Evolutionary conservation across 2,329 filamentous ascomycete genomes (phyloP), one percentile per base, ranked within the genome.

Genomic region (Phaeosphaeria sp.): DNA sequence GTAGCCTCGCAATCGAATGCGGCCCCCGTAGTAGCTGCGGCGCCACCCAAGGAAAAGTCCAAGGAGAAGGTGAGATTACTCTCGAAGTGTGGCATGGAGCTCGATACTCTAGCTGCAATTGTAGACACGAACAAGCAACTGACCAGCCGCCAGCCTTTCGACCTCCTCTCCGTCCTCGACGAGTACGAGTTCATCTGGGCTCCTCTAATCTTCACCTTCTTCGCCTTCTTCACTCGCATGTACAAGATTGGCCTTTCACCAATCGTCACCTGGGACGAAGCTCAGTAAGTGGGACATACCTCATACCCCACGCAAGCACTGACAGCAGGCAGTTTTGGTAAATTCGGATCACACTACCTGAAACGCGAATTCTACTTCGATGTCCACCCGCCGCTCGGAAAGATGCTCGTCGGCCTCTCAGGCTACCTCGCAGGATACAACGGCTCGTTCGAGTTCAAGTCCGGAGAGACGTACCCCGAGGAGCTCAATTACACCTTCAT

Each of bases 301-400:
- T 30, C 40, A 3, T 8, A 27, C 22, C 18, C 24, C 25, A 21
- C 48, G 20, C 27, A 49, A 20, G 25, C 40, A 56, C 72, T 75
- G 48, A 77, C 65, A 53, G n/a, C 25, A 42, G 4, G 57, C 71
- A 92, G 90, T 79, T 96, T 96, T 78, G 92, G 92, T 76, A 99
- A 99, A 83, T 99, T 99, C 79, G 95, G 95, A 64, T 98, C 94
- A 71, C 94, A 99, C 81, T 99, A 99, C 79, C 89, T 99, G 76
- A 97, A 99, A 80, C 92, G 94, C 78, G 95, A 99, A 80, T 97
- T 98, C 84, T 99, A 99, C 86, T 99, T 99, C 82, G 92, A 96
- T 84, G 91, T 96, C 57, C 92, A 96, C 79, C 95, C 95, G 65
- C 95, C 95, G 53, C 88, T 99, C 60, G 95, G 95, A 76, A 99